These are phyloP conservation scores for Hyaloraphidium curvatum DNA, from an alignment of 192 early-diverging fungal genomes.

Conservation along the genomic window DNA sequence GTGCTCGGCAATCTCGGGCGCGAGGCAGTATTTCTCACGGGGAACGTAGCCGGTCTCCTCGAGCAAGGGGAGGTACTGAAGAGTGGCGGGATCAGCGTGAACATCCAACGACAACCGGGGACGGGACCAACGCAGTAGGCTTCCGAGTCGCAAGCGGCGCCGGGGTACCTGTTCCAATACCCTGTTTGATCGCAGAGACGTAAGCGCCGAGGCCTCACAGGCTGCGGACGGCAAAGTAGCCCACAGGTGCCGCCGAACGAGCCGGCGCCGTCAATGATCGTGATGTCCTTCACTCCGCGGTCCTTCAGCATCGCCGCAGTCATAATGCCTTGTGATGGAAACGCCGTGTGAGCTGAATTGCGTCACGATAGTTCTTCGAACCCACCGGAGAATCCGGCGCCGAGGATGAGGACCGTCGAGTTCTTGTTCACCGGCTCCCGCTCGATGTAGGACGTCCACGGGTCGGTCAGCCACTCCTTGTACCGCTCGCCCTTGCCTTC, in stretches of 20 bases:
- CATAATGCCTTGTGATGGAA: no score
- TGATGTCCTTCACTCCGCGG: not conserved
- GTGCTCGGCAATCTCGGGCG: not conserved
- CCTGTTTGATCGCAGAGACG: not conserved
- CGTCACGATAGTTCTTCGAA: no score
- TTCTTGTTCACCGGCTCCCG: not conserved
- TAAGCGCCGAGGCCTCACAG: no score
- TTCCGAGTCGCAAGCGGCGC: constrained; percentile 1
- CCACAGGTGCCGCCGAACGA: no score
- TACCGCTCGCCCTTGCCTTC: no score
- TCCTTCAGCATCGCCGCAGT: not conserved
- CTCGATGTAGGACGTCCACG: not conserved
- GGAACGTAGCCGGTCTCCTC: not conserved
- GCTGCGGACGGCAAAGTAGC: no score
- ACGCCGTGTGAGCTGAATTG: no score
- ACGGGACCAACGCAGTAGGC: not conserved
- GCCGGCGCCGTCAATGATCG: no score
- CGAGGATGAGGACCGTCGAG: not conserved
- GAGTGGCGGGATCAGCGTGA: not conserved
- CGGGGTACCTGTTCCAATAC: constrained; percentile 5
- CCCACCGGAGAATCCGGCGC: not conserved
- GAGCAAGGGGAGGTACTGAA: not conserved
- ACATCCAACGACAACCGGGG: no score
- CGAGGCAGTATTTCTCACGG: not conserved
- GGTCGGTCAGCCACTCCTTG: not conserved